A percentile compares a stretch with the other conserved stretches of the same genome.
These are phyloP conservation scores for Oidiodendron maius DNA, from an alignment of 495 filamentous ascomycete genomes.

Conservation along the genomic window DNA sequence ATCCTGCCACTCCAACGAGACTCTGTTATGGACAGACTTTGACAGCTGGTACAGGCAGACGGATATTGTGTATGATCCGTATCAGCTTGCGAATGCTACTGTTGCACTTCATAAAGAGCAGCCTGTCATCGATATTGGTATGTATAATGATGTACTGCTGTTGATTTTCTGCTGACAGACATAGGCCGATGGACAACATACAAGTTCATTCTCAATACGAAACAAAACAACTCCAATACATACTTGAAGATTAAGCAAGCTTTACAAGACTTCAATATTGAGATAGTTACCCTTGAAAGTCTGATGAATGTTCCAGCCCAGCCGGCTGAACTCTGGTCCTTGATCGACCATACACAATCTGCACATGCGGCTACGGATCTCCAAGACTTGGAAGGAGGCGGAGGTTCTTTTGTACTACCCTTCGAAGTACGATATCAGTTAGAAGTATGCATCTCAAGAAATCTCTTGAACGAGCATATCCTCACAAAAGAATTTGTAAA, in stretches of 20 bases:
- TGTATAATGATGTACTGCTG: constrained; percentile 5
- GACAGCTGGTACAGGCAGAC: constrained; percentile 76
- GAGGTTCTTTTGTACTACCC: constrained; percentile 35
- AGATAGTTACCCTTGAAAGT: constrained; percentile 21
- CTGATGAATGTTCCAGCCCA: neutral
- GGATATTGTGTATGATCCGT: constrained; percentile 50
- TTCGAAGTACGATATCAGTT: constrained; percentile 84
- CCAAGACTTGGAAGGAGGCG: constrained; percentile 39
- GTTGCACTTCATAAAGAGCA: constrained; percentile 50
- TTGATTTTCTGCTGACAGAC: constrained; percentile 24
- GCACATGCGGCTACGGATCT: constrained; percentile 6
- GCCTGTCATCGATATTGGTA: constrained; percentile 70
- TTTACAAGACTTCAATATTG: constrained; percentile 71
- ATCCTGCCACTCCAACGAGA: constrained; percentile 36
- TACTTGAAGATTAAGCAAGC: constrained; percentile 26
- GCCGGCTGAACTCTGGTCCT: constrained; percentile 13
- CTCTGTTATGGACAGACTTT: constrained; percentile 53
- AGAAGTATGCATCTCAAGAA: constrained; percentile 82
- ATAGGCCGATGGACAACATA: constrained; percentile 61
- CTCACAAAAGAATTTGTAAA: constrained; percentile 59
- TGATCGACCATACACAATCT: constrained; percentile 15
- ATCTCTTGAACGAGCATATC: constrained; percentile 72
- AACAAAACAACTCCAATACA: constrained; percentile 9
- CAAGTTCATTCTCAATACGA: constrained; percentile 41
- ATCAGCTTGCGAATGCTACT: constrained; percentile 29